Percentiles rank a stretch among this genome's conserved stretches.
Conservation (phyloP, 2,329 filamentous ascomycete species). For the Claviceps humidiphila region DNA sequence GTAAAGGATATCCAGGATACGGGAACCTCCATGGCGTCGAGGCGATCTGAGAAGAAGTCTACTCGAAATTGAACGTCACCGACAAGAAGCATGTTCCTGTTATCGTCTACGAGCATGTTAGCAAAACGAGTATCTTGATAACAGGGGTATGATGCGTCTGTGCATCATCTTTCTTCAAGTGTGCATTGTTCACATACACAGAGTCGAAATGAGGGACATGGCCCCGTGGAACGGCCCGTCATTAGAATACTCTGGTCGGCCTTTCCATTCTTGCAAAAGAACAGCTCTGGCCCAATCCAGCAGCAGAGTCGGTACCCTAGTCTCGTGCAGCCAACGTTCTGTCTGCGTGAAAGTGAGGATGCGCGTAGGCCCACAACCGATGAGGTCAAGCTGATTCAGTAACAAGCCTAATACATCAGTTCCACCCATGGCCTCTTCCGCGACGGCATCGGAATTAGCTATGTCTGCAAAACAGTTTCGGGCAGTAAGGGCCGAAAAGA, state of each 20-base stretch:
- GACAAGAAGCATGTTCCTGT: constrained; percentile 50
- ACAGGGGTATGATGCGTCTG: too few relatives aligned
- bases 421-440: constrained; percentile 18
- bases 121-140: background rate
- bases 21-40: constrained; percentile 65
- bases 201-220: constrained; percentile 55
- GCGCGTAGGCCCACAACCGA: constrained; percentile 30
- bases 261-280: constrained; percentile 70
- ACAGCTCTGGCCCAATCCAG: constrained; percentile 64
- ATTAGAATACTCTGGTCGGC: constrained; percentile 53
- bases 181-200: constrained; percentile 43
- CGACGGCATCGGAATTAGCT: constrained; percentile 20
- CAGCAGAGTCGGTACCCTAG: constrained; percentile 40
- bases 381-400: constrained; percentile 39
- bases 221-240: constrained; percentile 66
- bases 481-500: constrained; percentile 44
- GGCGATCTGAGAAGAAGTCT: constrained; percentile 59
- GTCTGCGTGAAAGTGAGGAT: constrained; percentile 34
- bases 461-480: constrained; percentile 38
- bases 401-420: constrained; percentile 34
- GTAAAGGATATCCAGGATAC: constrained; percentile 53
- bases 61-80: constrained; percentile 59
- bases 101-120: constrained; percentile 36
- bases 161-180: background rate
- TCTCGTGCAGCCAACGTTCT: constrained; percentile 43